Conservation (phyloP, 2,329 filamentous ascomycete species). For the Colletotrichum acutatum region DNA sequence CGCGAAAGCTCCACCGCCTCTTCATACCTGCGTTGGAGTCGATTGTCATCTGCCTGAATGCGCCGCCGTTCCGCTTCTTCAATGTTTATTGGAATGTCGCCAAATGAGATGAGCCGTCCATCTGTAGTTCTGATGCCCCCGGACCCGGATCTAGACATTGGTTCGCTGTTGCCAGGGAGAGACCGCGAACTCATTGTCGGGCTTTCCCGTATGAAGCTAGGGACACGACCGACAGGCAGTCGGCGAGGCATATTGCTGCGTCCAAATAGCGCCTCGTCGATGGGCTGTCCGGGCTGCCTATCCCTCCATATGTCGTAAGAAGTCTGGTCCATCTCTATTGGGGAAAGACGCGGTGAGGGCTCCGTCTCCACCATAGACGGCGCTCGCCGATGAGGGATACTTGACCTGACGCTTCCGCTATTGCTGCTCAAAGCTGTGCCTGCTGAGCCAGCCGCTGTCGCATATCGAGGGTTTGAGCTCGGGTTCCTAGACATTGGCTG, state of each 20-base stretch:
- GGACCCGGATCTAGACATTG: slow-evolving; percentile 25
- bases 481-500: slow-evolving; percentile 62
- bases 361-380: slow-evolving; percentile 57
- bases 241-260: slow-evolving; percentile 19
- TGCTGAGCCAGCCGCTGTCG: slow-evolving; percentile 3
- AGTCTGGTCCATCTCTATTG: slow-evolving; percentile 43
- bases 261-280: slow-evolving; percentile 13
- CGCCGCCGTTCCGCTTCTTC: slow-evolving; percentile 9
- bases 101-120: slow-evolving; percentile 32
- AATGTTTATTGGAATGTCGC: slow-evolving; percentile 14
- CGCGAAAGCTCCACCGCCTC: slow-evolving; percentile 16
- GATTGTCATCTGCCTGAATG: background rate
- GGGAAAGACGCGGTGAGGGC: slow-evolving; percentile 50
- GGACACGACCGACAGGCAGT: background rate
- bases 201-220: slow-evolving; percentile 17
- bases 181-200: slow-evolving; percentile 11
- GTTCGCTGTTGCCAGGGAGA: slow-evolving; percentile 12
- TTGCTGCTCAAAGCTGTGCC: slow-evolving; percentile 36
- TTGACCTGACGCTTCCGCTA: slow-evolving; percentile 36
- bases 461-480: slow-evolving; percentile 43
- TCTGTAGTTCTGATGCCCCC: slow-evolving; percentile 28
- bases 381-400: slow-evolving; percentile 42
- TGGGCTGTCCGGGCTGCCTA: slow-evolving; percentile 13
- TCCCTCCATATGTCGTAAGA: slow-evolving; percentile 44
- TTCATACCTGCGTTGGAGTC: background rate